Base-by-base conservation (phyloP, 1,139 yeast genomes). In the Suhomyces coccinellae region DNA sequence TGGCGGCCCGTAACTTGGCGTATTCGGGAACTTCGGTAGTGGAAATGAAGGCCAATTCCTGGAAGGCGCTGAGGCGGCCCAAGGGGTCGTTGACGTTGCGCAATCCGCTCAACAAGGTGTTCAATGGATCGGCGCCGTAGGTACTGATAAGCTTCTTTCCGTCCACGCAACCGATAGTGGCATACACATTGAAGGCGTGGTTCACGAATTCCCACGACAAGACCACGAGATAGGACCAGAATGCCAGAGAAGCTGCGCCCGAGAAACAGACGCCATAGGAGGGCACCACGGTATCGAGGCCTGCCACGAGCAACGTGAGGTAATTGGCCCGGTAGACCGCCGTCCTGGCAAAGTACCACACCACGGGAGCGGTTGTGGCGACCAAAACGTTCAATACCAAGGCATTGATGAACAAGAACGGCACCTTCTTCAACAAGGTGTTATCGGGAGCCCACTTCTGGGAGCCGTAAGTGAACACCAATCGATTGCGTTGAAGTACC, bases 161-260 rank as follows among this genome's bases (percentile, higher is more conserved):
- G 56, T 86, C 89, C 41, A 86, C 64, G 53, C 98, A 93, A 0
- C 97, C 97, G 49, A 87, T 77, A 8, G 90, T 77, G 58, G 91
- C 77, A 62, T 88, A 91, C 4, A 89, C 84, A 51, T 80, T 73
- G 59, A 82, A 90, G 2, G 82, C 69, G 47, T 79, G 76, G 61
- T 87, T 85, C 29, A 80, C 65, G 10, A 80, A 49, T 53, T 85
- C 90, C 87, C 90, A 86, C 16, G 73, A 56, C 34, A 75, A 54
- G 4, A 75, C 54, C 5, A 76, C 52, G 10, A 75, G 55, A 49
- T 74, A 70, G 4, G 82, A 65, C 2, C 72, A 55, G 36, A 70
- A 61, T 2, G 73, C 55, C 6, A 77, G 52, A 38, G 68, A 63
- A 11, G 72, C 26, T 12, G n/a, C 29, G 4, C 12, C 29, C 3